Evolutionary conservation across 192 early-diverging fungal genomes (phyloP), one percentile per base, ranked within the genome.

Genomic region (Coemansia sp.): DNA sequence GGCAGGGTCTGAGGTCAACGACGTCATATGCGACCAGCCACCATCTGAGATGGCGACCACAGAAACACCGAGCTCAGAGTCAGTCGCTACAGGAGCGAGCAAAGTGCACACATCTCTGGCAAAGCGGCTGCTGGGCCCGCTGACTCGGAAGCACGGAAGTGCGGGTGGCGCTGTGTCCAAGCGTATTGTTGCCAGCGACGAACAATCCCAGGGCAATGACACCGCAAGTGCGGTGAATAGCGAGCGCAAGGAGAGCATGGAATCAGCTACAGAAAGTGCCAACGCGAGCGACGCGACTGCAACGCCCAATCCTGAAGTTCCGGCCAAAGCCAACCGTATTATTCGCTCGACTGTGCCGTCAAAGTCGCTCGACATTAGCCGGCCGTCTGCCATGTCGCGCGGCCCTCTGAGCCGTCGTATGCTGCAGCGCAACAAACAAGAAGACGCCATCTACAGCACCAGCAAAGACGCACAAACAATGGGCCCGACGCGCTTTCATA

Each of bases 401-500:
- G 59, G 45, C 23, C 59, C 69, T 3, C 66, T 78, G 12, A 72
- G 61, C 52, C 69, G 75, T 10, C 66, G 66, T 1, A 64, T 54
- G 3, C 38, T 78, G 66, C 66, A 69, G 66, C 75, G 75, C 10
- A 45, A 39, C 66, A 72, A 78, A 59, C 63, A 66, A 22, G 66
- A 78, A 16, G 55, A 27, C 24, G 19, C 39, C 51, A 13, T 26
- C 52, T 27, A 24, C 52, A 11, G 10, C 49, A 11, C 2, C 18
- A 19, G 20, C 56, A 8, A 5, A 2, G 23, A 26, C 19, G 18
- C 48, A 6, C 19, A 16, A 27, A 20, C 64, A 18, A 22, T 26
- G 12, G 76, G 76, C 0, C 76, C 76, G 3, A 57, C 61, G 23
- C 59, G 76, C 8, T 78, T 78, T 67, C 76, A 73, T 43, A 62